Evolutionary conservation across 257 asterid species (phyloP), one percentile per base, ranked within the genome.

Genomic region (Solanum rostratum): DNA sequence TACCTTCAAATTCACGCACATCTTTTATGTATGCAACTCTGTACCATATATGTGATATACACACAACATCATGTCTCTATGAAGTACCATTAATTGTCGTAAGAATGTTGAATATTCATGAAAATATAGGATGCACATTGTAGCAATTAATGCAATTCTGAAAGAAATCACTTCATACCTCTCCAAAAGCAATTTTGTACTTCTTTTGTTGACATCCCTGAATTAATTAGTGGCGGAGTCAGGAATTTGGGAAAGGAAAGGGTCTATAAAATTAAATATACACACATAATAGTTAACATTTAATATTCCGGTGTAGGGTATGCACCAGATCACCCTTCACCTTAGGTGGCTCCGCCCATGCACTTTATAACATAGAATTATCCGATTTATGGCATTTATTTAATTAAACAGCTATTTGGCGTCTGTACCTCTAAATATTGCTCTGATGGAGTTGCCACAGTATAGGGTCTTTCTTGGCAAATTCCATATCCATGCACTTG

Each of bases 361-460:
- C 10, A 57, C 65, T 57, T 57, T 57, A n/a, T 57, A n/a, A n/a
- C n/a, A 59, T 24, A 24, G 16, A 82, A 82, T 65, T 68, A 12
- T 37, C 37, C n/a, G 60, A 83, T 20, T 37, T 9, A 1, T 45
- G 20, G 19, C 53, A 24, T 20, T 54, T 12, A 62, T 62, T 60
- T 49, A 46, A 30, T 49, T 76, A 24, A 13, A 76, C 62, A 7
- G 43, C 24, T 76, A 14, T 80, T n/a, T 18, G 53, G 39, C 45
- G 27, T 11, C 24, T 84, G 12, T 80, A 90, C 92, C 92, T 86
- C 54, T 88, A 73, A 87, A 88, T 81, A 88, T 60, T 82, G 90
- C 20, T 41, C 87, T 70, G 18, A 82, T 57, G 82, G 57, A 76
- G 41, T 68, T 85, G 10, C 91, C 92, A 49, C 88, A 90, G 37